These are phyloP conservation scores for Podospora pseudocomata DNA, from an alignment of 495 filamentous ascomycete species.

Conservation along the genomic window DNA sequence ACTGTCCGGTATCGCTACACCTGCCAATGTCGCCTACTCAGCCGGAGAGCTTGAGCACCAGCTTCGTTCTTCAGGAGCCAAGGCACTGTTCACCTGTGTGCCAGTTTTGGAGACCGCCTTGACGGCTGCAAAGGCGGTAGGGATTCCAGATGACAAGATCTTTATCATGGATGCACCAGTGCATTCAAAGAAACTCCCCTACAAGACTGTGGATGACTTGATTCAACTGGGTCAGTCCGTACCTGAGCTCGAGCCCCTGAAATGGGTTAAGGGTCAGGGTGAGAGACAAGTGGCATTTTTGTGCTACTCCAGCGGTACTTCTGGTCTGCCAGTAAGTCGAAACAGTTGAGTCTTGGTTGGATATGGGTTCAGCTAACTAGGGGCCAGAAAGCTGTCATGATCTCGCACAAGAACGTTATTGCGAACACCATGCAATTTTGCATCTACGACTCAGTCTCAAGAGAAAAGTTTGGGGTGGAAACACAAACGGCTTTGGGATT, in stretches of 20 bases:
- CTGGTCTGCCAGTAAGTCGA: conserved; percentile 68
- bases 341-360: background rate
- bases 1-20: conserved; percentile 69
- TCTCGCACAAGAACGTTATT: conserved; percentile 85
- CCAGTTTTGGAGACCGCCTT: conserved; percentile 68
- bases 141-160: conserved; percentile 67
- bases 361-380: background rate
- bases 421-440: conserved; percentile 69
- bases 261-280: conserved; percentile 72
- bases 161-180: conserved; percentile 71
- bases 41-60: conserved; percentile 74
- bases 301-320: conserved; percentile 88
- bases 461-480: conserved; percentile 37
- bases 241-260: conserved; percentile 59
- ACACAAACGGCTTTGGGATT: conserved; percentile 68
- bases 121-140: conserved; percentile 61
- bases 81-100: conserved; percentile 73
- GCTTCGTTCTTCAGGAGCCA: conserved; percentile 69
- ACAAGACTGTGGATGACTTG: conserved; percentile 69
- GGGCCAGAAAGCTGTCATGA: conserved; percentile 90
- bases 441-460: conserved; percentile 49
- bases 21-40: conserved; percentile 82
- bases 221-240: conserved; percentile 60
- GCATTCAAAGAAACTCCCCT: conserved; percentile 49
- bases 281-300: conserved; percentile 74